Evolutionary conservation across 345 rosid genomes (phyloP).

Genomic region (Angophora floribunda): DNA sequence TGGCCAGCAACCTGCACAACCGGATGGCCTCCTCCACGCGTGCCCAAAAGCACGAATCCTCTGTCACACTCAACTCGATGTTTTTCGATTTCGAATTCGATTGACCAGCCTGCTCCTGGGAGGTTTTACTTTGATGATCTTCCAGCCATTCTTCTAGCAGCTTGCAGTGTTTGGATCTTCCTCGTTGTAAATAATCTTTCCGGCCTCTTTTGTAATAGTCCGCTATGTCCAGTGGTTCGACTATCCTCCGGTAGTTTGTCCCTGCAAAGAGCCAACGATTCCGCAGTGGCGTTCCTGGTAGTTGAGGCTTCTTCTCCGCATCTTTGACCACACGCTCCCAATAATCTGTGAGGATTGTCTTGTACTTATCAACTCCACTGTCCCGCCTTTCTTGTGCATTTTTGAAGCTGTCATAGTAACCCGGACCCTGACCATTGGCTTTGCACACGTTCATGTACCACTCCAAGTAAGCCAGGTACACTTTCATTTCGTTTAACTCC

Average conservation of each 20-base stretch:
- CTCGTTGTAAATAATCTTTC: neutral
- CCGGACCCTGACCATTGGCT: neutral
- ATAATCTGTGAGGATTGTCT: constrained; percentile 15
- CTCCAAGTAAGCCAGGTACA: constrained; percentile 32
- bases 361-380: neutral
- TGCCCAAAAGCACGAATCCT: constrained; percentile 86
- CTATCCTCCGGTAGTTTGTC: constrained; percentile 45
- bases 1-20: neutral
- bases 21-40: constrained; percentile 53
- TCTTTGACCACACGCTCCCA: constrained; percentile 41
- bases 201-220: constrained; percentile 11
- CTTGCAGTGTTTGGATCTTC: constrained; percentile 18
- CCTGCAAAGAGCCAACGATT: constrained; percentile 29
- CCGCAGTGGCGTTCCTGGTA: constrained; percentile 8
- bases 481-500: constrained; percentile 26
- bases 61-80: neutral
- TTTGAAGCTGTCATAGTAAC: constrained; percentile 49
- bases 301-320: constrained; percentile 41
- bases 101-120: too few relatives aligned
- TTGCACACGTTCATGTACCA: constrained; percentile 42
- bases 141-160: constrained; percentile 47
- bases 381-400: neutral
- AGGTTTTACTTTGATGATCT: neutral
- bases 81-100: too few relatives aligned
- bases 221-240: constrained; percentile 77